Evolutionary conservation across 1,284 basidiomycete species (phyloP), one percentile per base, ranked within the genome.

Genomic region (Ganoderma meredithae): DNA sequence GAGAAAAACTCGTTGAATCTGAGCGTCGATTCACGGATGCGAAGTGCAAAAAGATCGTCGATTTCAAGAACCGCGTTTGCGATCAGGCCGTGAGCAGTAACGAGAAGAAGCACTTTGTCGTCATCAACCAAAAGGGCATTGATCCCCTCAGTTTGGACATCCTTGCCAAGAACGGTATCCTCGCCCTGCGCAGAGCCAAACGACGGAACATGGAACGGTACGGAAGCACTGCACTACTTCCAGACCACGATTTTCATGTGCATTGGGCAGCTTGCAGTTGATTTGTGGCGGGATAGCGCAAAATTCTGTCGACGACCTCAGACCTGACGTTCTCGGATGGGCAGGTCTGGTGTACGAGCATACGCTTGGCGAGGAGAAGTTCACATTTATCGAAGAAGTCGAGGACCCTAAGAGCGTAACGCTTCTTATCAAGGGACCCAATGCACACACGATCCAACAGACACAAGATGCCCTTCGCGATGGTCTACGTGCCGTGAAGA

Each of bases 101-200:
- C 71, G 92, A 93, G 79, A 92, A 92, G 79, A 84, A 83, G 71
- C 97, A 86, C 77, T 99, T 99, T 80, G 97, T 99, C 66, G 83
- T 99, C 69, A 93, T 99, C 83, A 99, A 99, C 81, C 98, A 99
- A 82, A 99, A 99, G 83, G 98, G 98, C 75, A 99, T 99, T 73
- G 98, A 99, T 81, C 98, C 98, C 10, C 90, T 99, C 80, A 96
- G 94, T 77, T 87, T 99, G 67, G 98, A 99, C 81, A 92, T 99
- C 62, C 85, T 99, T 41, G 97, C 95, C 61, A 99, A 99, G 87
- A 95, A 97, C 81, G 96, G 96, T 36, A 99, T 99, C 74, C 83
- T 99, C 64, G 98, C 96, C 43, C 86, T 99, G 65, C 89, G 98
- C 74, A 86, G 98, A 69, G 98, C 98, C 36, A 99, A 99, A 86